Base-by-base conservation (phyloP, 2,329 filamentous ascomycete genomes). In the Calycina marina region DNA sequence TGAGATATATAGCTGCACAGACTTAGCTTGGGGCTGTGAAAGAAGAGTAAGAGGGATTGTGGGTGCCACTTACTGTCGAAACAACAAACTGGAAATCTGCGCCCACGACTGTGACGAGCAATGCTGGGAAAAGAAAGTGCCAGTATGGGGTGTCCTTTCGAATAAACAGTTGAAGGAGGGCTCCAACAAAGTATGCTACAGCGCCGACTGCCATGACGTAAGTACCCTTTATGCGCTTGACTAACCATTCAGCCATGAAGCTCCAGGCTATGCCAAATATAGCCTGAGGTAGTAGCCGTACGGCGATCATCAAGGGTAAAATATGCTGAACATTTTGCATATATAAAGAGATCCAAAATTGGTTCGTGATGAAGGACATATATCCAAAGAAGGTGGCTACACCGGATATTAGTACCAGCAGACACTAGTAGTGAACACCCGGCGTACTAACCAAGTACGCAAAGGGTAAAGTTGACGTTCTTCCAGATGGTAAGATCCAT, bases 1-100 rank as follows among this genome's bases (percentile, higher is more conserved):
- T 59, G 78, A 69, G 33, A 80, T 73, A 41, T 79, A 80, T 65
- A 80, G 75, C 63, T 74, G n/a, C n/a, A n/a, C n/a, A n/a, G n/a
- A n/a, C n/a, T n/a, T n/a, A n/a, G n/a, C n/a, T n/a, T n/a, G n/a
- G n/a, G n/a, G n/a, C n/a, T n/a, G n/a, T n/a, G n/a, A 37, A 3
- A 5, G 22, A 9, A 13, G 4, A 18, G 45, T 16, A 14, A 18
- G 5, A 25, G 16, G 12, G 24, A 18, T 3, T 11, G 14, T 6
- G 29, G 25, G 13, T 5, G 9, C 25, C 10, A 54, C 65, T 43
- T 49, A 73, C 67, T 44, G 81, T 80, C 3, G 69, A 67, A 14
- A 80, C 74, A 38, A 78, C 77, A 51, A 79, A 80, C 36, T 79
- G 68, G 18, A 81, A 66, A 46, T 80, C 77, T 0, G 73, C 73